Base-by-base conservation (phyloP, 176 grass and related monocot species). In the Chrysopogon serrulatus region DNA sequence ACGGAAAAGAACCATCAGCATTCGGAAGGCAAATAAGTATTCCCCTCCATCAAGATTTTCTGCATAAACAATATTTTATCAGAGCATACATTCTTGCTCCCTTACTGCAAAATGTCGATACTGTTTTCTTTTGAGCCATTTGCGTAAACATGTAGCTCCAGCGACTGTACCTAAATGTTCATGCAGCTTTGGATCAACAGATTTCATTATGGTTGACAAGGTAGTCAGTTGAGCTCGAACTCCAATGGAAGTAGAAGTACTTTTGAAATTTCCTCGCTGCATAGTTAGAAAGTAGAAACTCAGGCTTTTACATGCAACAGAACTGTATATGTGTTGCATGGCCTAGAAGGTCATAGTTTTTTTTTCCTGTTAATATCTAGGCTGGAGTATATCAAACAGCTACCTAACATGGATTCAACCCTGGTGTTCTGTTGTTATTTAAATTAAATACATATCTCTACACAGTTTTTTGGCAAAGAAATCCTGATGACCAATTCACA, bases 1-100 rank as follows among this genome's bases (percentile, higher is more conserved):
- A 37, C 95, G 90, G 80, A 98, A 98, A 84, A 98, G 74, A 82
- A 95, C 95, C 95, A 98, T 98, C 86, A 98, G 80, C 92, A 98
- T 98, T 45, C 95, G 90, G 37, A 98, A 98, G 42, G 95, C 95
- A 78, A 98, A 98, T 84, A 98, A 89, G 43, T 98, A 98, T 78
- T 95, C 95, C 31, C 95, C 95, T 79, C 92, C 95, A 83, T 98
- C 95, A 73, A 95, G 80, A 84, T 88, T 91, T 79, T 95, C 95
- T 98, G 95, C 87, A 91, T 74, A 72, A 47, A 86, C 8, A 39
- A 70, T 39, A 48, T 59, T 35, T 70, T 31, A 81, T 92, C 33
- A 90, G 54, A 54, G 15, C 42, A 40, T 79, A 70, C 30, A 83
- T 48, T 77, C 19, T 23, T 45, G 10, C 64, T 77, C 13, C 16